These are phyloP conservation scores for Leptographium procerum DNA, from an alignment of 2,329 filamentous ascomycete species.

Conservation along the genomic window DNA sequence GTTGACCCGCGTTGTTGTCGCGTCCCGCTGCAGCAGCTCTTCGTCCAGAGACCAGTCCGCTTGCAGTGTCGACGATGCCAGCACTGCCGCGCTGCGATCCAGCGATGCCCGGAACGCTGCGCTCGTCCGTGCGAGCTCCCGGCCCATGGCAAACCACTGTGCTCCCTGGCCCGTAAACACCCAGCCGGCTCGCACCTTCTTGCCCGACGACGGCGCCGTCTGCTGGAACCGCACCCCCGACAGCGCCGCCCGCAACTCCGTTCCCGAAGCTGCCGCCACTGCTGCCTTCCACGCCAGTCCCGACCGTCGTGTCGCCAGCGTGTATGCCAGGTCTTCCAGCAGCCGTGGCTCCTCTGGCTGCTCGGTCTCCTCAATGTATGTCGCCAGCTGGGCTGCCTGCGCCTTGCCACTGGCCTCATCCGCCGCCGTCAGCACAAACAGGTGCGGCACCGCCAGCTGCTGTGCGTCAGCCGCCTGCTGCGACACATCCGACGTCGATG, in stretches of 20 bases:
- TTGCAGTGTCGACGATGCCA: slow-evolving; percentile 20
- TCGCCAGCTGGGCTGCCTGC: slow-evolving; percentile 3
- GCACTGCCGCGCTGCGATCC: slow-evolving; percentile 14
- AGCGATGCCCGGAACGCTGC: slow-evolving; percentile 10
- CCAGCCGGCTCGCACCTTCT: background rate
- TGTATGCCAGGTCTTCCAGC: slow-evolving; percentile 11
- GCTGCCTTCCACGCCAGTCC: slow-evolving; percentile 9
- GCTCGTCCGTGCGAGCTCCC: slow-evolving; percentile 16
- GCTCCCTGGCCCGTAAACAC: slow-evolving; percentile 21
- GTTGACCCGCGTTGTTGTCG: slow-evolving; percentile 21
- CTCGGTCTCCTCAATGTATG: slow-evolving; percentile 1
- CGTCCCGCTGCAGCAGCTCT: slow-evolving; percentile 25
- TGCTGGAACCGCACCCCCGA: background rate
- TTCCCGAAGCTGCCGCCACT: background rate
- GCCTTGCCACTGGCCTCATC: slow-evolving; percentile 9
- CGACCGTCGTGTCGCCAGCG: slow-evolving; percentile 20
- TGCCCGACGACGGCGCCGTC: background rate
- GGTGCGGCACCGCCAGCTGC: slow-evolving; percentile 13
- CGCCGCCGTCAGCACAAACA: slow-evolving; percentile 22
- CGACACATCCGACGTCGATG: background rate
- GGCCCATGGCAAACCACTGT: slow-evolving; percentile 20
- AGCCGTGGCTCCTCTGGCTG: background rate
- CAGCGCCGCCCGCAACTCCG: slow-evolving; percentile 2
- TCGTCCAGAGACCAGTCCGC: slow-evolving; percentile 23
- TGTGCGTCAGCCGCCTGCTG: background rate